Evolutionary conservation across 1,284 basidiomycete genomes (phyloP), one percentile per base, ranked within the genome.

Genomic region (Polyporus tsugae): DNA sequence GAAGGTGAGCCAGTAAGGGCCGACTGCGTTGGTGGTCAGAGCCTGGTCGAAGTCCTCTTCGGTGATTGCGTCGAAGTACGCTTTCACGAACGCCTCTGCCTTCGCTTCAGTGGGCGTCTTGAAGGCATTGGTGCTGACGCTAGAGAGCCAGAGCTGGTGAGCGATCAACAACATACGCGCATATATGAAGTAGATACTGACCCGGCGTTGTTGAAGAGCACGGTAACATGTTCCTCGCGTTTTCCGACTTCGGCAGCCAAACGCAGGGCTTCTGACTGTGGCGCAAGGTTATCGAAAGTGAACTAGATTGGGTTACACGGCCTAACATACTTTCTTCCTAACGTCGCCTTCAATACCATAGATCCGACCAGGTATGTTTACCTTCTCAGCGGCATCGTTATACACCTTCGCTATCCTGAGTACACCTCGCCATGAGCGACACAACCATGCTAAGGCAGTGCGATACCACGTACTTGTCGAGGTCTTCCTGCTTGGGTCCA

Each of bases 1-100:
- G 70, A 86, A 83, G 0, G 84, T 85, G 44, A 87, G 76, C 84
- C 84, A 86, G 73, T 85, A 87, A 0, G 84, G 81, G 0, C 83
- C 85, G 15, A 85, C 78, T 0, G 83, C 81, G 69, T 86, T 87
- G 6, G 83, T 83, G 62, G 78, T 76, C 15, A 83, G 66, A 19
- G 75, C 74, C 59, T 82, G 77, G 66, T 79, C 76, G 68, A 86
- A 86, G 19, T 79, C 75, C 6, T 82, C 79, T 62, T 82, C 78
- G 1, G 82, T 70, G 33, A 85, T 75, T 0, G 75, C 70, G 66
- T 85, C 82, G 73, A 84, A 85, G 71, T 80, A 82, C 1, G 79
- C 80, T 2, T 78, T 73, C 41, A 82, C 77, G 70, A 80, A 85
- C 10, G 78, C 81, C 2, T 78, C 76, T 2, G 83, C 83, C 11